phyloP scores from a whole-genome alignment of 352 stramenopile species.

The Phytopythium oedochilum region DNA sequence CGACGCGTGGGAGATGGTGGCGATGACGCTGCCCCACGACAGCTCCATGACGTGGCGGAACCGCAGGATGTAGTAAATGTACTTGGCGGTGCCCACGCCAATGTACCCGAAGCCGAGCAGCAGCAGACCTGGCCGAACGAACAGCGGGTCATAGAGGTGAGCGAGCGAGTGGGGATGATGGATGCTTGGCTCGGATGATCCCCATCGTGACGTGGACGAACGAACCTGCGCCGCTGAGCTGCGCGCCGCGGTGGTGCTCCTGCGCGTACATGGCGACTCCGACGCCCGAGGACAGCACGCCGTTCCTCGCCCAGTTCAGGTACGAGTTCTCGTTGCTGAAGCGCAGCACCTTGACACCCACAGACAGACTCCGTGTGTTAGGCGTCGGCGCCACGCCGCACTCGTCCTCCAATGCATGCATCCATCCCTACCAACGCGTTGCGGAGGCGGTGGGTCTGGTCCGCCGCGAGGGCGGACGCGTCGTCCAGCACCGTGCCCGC shows the following conservation, averaged over 20 bases:
- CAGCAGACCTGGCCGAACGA: constrained; percentile 38
- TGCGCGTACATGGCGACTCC: constrained; percentile 87
- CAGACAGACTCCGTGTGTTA: background rate
- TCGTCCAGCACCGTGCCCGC: constrained; percentile 22
- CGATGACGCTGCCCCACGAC: constrained; percentile 82
- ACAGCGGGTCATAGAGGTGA: background rate
- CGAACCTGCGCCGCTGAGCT: constrained; percentile 72
- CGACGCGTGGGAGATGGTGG: constrained; percentile 74
- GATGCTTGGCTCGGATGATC: too few relatives aligned
- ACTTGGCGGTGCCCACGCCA: constrained; percentile 82
- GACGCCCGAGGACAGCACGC: constrained; percentile 74
- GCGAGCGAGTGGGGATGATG: background rate
- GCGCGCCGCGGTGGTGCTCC: constrained; percentile 81
- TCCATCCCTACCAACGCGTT: constrained; percentile 23
- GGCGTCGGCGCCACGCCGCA: background rate
- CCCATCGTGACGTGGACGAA: too few relatives aligned
- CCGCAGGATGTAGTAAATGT: constrained; percentile 89
- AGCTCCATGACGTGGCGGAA: constrained; percentile 87
- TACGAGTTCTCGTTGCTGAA: constrained; percentile 90
- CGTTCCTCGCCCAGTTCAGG: constrained; percentile 85
- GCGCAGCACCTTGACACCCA: constrained; percentile 47
- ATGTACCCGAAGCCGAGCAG: constrained; percentile 86
- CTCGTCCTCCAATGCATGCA: background rate
- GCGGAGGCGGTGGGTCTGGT: constrained; percentile 23
- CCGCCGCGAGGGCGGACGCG: constrained; percentile 12